A percentile compares a stretch with the other conserved stretches of the same genome.
Conservation (phyloP, 2,329 filamentous ascomycete species). For the Xylaria sp. region DNA sequence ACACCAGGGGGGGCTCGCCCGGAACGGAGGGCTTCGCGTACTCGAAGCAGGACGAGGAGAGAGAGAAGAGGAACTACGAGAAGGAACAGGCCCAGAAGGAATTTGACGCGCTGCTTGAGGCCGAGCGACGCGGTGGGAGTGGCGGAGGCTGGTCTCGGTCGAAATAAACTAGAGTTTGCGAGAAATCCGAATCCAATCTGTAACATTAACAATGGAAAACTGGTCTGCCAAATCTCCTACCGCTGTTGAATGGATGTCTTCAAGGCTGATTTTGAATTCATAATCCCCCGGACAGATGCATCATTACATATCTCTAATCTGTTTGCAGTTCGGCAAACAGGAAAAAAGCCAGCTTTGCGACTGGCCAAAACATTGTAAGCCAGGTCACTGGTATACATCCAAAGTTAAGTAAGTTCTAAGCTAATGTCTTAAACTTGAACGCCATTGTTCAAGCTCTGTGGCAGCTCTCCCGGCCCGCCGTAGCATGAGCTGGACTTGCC, state of each 20-base stretch:
- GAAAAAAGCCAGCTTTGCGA: too few relatives aligned
- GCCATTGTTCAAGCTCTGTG: too few relatives aligned
- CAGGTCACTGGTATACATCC: too few relatives aligned
- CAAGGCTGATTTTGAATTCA: neutral
- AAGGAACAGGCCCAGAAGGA: conserved; percentile 53
- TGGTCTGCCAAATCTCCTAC: neutral
- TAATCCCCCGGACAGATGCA: too few relatives aligned
- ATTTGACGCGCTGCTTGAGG: conserved; percentile 53
- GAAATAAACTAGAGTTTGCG: neutral
- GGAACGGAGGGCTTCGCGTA: conserved; percentile 41
- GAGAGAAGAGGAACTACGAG: conserved; percentile 38
- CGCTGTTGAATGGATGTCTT: neutral
- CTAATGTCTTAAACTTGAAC: too few relatives aligned
- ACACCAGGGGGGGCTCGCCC: conserved; percentile 19
- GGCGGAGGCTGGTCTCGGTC: conserved; percentile 12
- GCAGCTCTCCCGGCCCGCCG: too few relatives aligned
- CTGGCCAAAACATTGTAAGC: too few relatives aligned
- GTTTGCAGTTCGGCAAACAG: too few relatives aligned
- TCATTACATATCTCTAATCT: too few relatives aligned
- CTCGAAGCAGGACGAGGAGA: conserved; percentile 42
- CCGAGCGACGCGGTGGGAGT: conserved; percentile 40
- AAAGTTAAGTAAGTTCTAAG: too few relatives aligned
- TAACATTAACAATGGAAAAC: neutral
- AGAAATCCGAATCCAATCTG: neutral
- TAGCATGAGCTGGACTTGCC: too few relatives aligned